A percentile compares a stretch with the other conserved stretches of the same genome.
phyloP scores from a whole-genome alignment of 164 flowering plant genomes.

The Magnolia changhungtana region DNA sequence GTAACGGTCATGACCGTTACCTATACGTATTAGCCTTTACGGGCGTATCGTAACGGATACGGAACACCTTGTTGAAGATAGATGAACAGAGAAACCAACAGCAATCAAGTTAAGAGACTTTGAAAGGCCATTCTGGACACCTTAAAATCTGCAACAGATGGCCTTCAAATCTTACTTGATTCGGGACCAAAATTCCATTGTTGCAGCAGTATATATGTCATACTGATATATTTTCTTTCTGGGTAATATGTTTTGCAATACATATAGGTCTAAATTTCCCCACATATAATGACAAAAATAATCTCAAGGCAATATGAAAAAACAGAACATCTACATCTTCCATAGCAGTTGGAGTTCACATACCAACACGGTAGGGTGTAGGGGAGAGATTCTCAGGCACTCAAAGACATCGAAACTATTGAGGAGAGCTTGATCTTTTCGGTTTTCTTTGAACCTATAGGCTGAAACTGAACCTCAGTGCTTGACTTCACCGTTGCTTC shows the following conservation, averaged over 20 bases:
- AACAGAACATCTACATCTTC: not conserved
- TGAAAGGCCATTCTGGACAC: too few relatives aligned
- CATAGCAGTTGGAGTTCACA: not conserved
- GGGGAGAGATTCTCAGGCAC: constrained; percentile 44
- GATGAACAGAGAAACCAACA: too few relatives aligned
- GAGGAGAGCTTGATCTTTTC: constrained; percentile 74
- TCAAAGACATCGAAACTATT: constrained; percentile 55
- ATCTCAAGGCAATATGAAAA: not conserved
- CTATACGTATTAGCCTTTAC: too few relatives aligned
- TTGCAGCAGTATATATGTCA: too few relatives aligned
- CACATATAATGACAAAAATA: not conserved
- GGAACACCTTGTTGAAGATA: too few relatives aligned
- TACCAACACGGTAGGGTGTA: not conserved
- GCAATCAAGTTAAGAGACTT: too few relatives aligned
- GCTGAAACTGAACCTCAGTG: constrained; percentile 77
- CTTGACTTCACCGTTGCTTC: constrained; percentile 70
- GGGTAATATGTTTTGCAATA: not conserved
- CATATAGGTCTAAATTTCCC: not conserved
- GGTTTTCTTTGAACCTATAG: constrained; percentile 45
- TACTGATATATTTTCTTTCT: not conserved
- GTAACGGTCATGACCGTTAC: too few relatives aligned
- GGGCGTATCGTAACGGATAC: too few relatives aligned
- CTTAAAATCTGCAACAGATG: too few relatives aligned
- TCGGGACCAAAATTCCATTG: too few relatives aligned
- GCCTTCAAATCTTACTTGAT: too few relatives aligned